Conservation (phyloP, 2,329 filamentous ascomycete genomes). For the Arthrobotrys sphaeroides region DNA sequence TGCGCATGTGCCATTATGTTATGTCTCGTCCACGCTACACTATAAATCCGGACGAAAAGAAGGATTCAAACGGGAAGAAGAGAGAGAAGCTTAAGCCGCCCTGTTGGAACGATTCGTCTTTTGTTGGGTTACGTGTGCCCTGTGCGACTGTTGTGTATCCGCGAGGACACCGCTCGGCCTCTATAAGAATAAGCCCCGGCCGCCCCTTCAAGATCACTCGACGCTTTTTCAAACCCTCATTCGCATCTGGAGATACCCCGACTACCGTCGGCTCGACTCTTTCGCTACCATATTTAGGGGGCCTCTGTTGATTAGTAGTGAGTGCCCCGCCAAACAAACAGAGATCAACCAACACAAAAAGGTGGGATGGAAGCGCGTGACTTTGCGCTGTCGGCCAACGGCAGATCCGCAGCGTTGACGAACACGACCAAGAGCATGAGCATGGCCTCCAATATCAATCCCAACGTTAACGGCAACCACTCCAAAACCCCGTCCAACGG, state of each 20-base stretch:
- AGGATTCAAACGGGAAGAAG: neutral
- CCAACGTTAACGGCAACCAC: slow-evolving; percentile 20
- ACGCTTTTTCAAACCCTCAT: neutral
- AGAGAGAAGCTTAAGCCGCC: no score
- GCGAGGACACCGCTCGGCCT: neutral
- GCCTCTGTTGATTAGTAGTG: neutral
- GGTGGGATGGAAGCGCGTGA: slow-evolving; percentile 8
- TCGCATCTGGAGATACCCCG: no score
- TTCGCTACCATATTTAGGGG: neutral
- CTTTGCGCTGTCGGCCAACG: neutral
- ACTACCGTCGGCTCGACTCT: no score
- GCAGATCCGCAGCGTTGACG: neutral
- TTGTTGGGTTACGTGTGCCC: neutral
- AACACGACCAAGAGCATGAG: no score
- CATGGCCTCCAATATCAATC: neutral
- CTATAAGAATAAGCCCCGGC: neutral
- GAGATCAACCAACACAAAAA: neutral
- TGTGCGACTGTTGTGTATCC: slow-evolving; percentile 4
- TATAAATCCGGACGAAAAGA: no score
- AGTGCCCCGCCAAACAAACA: neutral
- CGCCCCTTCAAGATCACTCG: neutral
- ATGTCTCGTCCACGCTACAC: neutral
- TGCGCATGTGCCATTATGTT: neutral
- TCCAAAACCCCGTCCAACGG: slow-evolving; percentile 43
- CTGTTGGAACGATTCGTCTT: no score